These are phyloP conservation scores for Scheffersomyces lignosus DNA, from an alignment of 805 yeast species.

Conservation along the genomic window DNA sequence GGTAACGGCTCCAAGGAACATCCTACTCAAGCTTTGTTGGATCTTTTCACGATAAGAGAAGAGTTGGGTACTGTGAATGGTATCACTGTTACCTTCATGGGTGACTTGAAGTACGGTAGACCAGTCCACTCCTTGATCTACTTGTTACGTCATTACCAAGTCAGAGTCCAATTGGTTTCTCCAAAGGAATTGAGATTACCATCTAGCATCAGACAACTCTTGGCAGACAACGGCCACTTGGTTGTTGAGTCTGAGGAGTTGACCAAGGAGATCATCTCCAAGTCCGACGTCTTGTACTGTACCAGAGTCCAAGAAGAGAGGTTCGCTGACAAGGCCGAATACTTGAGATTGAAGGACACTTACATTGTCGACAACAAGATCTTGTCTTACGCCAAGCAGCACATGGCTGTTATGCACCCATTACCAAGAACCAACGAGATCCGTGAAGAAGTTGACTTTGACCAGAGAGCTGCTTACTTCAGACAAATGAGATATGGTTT, in stretches of 20 bases:
- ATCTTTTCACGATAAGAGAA: constrained; percentile 96
- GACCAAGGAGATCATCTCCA: constrained; percentile 81
- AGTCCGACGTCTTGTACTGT: constrained; percentile 94
- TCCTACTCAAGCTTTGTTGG: constrained; percentile 98
- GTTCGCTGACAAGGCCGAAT: constrained; percentile 72
- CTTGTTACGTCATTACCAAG: constrained; percentile 88
- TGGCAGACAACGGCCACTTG: constrained; percentile 66
- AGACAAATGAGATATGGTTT: constrained; percentile 99
- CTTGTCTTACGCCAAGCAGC: constrained; percentile 89
- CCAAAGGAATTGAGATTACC: constrained; percentile 91
- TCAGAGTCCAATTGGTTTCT: constrained; percentile 85
- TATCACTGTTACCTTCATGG: constrained; percentile 97
- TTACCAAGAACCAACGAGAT: constrained; percentile 96
- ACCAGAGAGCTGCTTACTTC: constrained; percentile 98
- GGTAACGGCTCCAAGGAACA: constrained; percentile 98
- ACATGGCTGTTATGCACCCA: constrained; percentile 99
- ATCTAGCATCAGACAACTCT: constrained; percentile 63
- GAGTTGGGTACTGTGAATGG: constrained; percentile 98
- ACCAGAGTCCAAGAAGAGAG: constrained; percentile 98
- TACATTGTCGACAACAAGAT: constrained; percentile 92
- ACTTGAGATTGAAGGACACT: constrained; percentile 84
- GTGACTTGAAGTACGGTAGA: constrained; percentile 97
- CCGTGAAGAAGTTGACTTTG: constrained; percentile 97
- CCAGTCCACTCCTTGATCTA: constrained; percentile 96
- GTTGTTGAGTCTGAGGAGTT: constrained; percentile 72